Percentiles rank a stretch among this genome's conserved stretches.
These are phyloP conservation scores for Backusella circina DNA, from an alignment of 192 early-diverging fungal species.

Conservation along the genomic window DNA sequence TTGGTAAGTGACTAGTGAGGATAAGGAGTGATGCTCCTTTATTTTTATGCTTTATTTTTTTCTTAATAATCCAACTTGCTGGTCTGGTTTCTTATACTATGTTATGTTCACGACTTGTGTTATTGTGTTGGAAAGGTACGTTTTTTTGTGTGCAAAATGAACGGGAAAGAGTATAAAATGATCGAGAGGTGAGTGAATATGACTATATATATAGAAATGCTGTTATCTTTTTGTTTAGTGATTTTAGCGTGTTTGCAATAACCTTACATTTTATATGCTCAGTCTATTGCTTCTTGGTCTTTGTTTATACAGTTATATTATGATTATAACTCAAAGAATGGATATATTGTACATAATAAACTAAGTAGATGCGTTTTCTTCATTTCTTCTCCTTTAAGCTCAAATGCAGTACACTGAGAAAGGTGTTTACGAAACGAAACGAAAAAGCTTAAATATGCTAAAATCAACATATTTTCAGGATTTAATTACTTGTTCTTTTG, in stretches of 20 bases:
- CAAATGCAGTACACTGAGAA: background rate
- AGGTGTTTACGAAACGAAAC: background rate
- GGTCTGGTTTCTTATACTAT: background rate
- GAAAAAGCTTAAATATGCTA: background rate
- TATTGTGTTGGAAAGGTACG: too few species aligned
- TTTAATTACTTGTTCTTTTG: background rate
- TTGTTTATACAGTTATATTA: too few species aligned
- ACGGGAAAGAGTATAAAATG: too few species aligned
- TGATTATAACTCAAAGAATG: too few species aligned
- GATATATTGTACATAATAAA: too few species aligned
- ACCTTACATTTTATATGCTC: background rate
- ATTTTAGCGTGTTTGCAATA: background rate
- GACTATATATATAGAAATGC: too few species aligned
- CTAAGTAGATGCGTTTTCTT: too few species aligned
- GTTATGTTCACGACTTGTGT: background rate
- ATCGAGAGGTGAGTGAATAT: too few species aligned
- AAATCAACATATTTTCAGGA: background rate
- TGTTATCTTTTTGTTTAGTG: background rate
- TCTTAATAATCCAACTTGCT: background rate
- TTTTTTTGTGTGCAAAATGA: too few species aligned
- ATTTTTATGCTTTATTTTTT: background rate
- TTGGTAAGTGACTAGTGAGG: background rate
- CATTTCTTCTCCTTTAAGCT: background rate
- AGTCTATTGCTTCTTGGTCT: background rate
- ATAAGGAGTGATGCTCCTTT: background rate